phyloP scores from a whole-genome alignment of 768 basidiomycete species.

The Rhodotorula paludigena region DNA sequence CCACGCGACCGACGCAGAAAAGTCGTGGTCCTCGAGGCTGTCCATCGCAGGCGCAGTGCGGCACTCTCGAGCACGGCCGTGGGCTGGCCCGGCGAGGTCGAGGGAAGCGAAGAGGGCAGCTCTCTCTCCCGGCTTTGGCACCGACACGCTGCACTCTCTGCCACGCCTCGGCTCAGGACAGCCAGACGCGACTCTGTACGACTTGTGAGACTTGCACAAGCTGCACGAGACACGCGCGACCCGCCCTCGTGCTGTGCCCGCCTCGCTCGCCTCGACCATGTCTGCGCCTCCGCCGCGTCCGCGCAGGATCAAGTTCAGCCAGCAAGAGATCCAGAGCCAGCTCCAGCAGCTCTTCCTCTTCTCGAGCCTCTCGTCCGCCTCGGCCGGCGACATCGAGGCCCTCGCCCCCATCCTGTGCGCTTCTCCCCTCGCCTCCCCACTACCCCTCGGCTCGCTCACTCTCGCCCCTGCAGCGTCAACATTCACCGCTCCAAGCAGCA shows the following conservation, averaged over 20 bases:
- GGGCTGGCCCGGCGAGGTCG: too few relatives aligned
- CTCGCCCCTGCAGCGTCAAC: conserved; percentile 22
- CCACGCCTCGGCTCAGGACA: background rate
- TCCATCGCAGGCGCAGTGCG: background rate
- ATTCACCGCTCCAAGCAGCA: conserved; percentile 51
- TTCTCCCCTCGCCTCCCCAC: background rate
- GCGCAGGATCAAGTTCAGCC: conserved; percentile 56
- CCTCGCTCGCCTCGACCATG: background rate
- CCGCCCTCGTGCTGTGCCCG: background rate
- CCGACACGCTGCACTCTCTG: too few relatives aligned
- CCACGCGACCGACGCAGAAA: conserved; percentile 20
- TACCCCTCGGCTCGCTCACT: background rate
- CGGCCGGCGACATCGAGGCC: conserved; percentile 26
- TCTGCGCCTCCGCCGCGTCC: background rate
- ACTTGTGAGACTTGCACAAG: too few relatives aligned
- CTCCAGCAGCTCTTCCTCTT: conserved; percentile 54
- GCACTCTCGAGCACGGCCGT: background rate
- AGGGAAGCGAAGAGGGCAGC: too few relatives aligned
- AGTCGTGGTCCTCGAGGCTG: conserved; percentile 7
- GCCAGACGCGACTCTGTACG: too few relatives aligned
- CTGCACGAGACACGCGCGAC: background rate
- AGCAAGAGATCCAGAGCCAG: conserved; percentile 80
- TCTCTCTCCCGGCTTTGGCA: too few relatives aligned
- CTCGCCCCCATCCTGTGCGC: conserved; percentile 29
- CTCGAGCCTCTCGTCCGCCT: conserved; percentile 10